These are phyloP conservation scores for Rhinocladiella similis DNA, from an alignment of 2,329 filamentous ascomycete genomes.

Conservation along the genomic window DNA sequence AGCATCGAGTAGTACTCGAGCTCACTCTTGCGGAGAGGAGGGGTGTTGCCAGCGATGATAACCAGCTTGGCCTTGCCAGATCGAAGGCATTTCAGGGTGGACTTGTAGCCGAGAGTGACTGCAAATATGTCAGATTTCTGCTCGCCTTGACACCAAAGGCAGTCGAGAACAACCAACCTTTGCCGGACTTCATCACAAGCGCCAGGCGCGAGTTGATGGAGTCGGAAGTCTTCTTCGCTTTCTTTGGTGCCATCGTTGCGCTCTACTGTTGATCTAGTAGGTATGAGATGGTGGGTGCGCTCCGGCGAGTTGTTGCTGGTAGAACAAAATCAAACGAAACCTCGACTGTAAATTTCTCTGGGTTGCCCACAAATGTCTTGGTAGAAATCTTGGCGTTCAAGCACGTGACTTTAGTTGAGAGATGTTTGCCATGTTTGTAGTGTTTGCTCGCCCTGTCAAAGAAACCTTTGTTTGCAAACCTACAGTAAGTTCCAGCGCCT, in stretches of 20 bases:
- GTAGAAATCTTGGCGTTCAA: neutral
- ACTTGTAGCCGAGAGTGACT: conserved; percentile 90
- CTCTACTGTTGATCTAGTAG: conserved; percentile 30
- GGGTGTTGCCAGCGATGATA: conserved; percentile 93
- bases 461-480: too few relatives aligned
- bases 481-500: neutral
- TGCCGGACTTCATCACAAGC: conserved; percentile 67
- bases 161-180: conserved; percentile 42
- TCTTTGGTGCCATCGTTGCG: conserved; percentile 64
- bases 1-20: conserved; percentile 67
- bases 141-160: neutral
- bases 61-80: conserved; percentile 98
- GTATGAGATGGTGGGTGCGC: conserved; percentile 33
- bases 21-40: conserved; percentile 96
- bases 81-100: conserved; percentile 84
- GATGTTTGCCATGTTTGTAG: neutral
- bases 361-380: neutral
- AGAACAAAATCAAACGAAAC: neutral
- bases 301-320: conserved; percentile 35
- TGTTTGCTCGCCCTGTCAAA: neutral
- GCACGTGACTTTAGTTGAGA: neutral
- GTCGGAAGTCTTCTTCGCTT: conserved; percentile 79
- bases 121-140: conserved; percentile 15
- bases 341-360: neutral
- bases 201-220: conserved; percentile 71